Percentiles rank a stretch among this genome's conserved stretches.
phyloP scores from a whole-genome alignment of 2,329 filamentous ascomycete species.

The Thelonectria discophora region DNA sequence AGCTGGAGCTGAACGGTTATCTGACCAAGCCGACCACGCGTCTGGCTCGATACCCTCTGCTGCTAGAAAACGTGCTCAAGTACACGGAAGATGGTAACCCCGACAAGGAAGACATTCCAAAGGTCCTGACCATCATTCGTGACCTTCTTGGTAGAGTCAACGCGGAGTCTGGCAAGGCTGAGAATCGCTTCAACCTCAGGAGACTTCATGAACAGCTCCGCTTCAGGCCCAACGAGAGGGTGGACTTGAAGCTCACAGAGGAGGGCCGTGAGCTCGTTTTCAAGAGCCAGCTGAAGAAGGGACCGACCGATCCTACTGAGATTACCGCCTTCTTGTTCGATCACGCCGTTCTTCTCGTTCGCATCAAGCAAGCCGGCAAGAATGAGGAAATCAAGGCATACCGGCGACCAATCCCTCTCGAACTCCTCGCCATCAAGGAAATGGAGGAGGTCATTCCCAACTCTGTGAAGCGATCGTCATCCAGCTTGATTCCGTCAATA shows the following conservation, averaged over 20 bases:
- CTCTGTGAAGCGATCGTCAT: slow-evolving; percentile 85
- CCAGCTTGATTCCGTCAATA: slow-evolving; percentile 75
- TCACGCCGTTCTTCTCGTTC: slow-evolving; percentile 90
- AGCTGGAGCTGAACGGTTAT: slow-evolving; percentile 96
- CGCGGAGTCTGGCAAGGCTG: slow-evolving; percentile 92
- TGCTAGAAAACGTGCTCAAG: slow-evolving; percentile 91
- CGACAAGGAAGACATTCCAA: slow-evolving; percentile 91
- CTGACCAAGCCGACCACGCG: slow-evolving; percentile 97
- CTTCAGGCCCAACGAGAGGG: slow-evolving; percentile 87
- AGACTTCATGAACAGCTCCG: slow-evolving; percentile 91
- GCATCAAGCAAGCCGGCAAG: slow-evolving; percentile 92
- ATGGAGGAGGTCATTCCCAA: slow-evolving; percentile 96
- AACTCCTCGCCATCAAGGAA: slow-evolving; percentile 90
- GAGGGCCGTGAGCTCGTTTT: slow-evolving; percentile 92
- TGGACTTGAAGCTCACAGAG: slow-evolving; percentile 93
- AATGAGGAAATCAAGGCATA: slow-evolving; percentile 95
- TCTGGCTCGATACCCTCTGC: slow-evolving; percentile 89
- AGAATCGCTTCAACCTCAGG: slow-evolving; percentile 96
- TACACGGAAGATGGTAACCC: slow-evolving; percentile 89
- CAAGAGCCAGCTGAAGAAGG: slow-evolving; percentile 94
- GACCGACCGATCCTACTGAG: slow-evolving; percentile 84
- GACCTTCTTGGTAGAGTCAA: slow-evolving; percentile 91
- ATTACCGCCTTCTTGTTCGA: slow-evolving; percentile 97
- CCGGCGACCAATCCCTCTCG: slow-evolving; percentile 89
- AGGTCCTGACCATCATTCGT: slow-evolving; percentile 85